These are phyloP conservation scores for Truncatella angustata DNA, from an alignment of 2,329 filamentous ascomycete genomes.

Conservation along the genomic window DNA sequence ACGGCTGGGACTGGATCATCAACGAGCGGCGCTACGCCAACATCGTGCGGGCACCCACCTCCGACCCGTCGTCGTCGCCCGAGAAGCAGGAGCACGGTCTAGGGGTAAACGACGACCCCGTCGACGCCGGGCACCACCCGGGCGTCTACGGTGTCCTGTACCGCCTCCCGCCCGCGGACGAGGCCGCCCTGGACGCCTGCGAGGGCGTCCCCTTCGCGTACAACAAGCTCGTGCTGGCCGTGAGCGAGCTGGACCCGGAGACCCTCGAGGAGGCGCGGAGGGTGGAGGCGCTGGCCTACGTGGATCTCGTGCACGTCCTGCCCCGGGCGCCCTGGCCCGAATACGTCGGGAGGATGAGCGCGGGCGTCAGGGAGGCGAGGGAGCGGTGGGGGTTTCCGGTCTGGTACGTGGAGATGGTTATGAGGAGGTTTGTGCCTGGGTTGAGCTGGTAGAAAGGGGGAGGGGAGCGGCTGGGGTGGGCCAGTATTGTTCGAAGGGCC, in stretches of 20 bases:
- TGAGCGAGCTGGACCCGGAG: conserved; percentile 20
- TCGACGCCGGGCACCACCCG: conserved; percentile 21
- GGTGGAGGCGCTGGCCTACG: conserved; percentile 55
- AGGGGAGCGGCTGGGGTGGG: neutral
- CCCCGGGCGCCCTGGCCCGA: conserved; percentile 48
- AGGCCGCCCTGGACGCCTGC: conserved; percentile 49
- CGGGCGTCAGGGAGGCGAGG: conserved; percentile 58
- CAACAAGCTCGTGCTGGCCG: conserved; percentile 47
- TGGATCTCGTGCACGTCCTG: conserved; percentile 44
- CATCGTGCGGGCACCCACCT: conserved; percentile 39
- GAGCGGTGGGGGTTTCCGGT: conserved; percentile 50
- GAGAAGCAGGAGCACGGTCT: conserved; percentile 9
- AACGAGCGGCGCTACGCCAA: conserved; percentile 68
- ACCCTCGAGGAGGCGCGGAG: neutral
- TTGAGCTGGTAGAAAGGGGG: neutral
- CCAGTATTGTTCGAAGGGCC: neutral
- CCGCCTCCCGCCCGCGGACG: conserved; percentile 46
- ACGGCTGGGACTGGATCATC: conserved; percentile 63
- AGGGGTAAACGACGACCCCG: no score
- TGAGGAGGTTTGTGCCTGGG: conserved; percentile 44
- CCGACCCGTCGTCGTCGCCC: neutral
- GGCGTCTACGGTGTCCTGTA: conserved; percentile 61
- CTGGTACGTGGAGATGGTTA: conserved; percentile 51
- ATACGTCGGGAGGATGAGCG: conserved; percentile 64
- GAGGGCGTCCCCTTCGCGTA: conserved; percentile 66